Base-by-base conservation (phyloP, 352 stramenopile species). In the Hyaloperonospora brassicae region DNA sequence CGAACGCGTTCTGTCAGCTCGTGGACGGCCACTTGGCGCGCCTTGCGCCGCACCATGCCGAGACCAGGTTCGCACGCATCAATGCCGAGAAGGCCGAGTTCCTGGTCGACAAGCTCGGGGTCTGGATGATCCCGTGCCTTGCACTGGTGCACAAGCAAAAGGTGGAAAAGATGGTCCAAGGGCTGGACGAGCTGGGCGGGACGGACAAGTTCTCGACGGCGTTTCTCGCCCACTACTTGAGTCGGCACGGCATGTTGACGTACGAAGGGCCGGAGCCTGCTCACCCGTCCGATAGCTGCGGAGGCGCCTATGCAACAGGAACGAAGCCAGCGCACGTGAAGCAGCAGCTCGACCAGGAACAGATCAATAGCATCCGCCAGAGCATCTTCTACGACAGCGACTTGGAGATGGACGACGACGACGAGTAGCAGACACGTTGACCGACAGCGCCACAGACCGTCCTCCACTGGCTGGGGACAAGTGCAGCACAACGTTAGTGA, bases 51-150 rank as follows among this genome's bases (percentile, higher is more conserved):
- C 79, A 86, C 43, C 95, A 98, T 74, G 50, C 97, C 6, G 96
- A 98, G 71, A 98, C 96, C 25, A 82, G 83, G 52, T 98, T 98
- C 68, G 70, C 93, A 39, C 95, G 94, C 59, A 95, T 98, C 53
- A 95, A 98, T 67, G 95, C 96, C 9, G 95, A 98, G 65, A 97
- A 97, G 56, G 87, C 84, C 52, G 92, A 96, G 61, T 98, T 96
- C 65, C 72, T 98, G n/a, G 93, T 98, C 39, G 81, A 98, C 47
- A 96, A 96, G 52, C 65, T 98, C 21, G 92, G 93, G 0, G 79
- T 98, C 55, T 93, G 94, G 66, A 94, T 98, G 70, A 98, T 98
- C 61, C 96, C 96, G 30, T 98, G 93, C 31, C 81, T 98, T 21
- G 84, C 97, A 14, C 79, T 98, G 7, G 79, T 98, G 21, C 95